These are phyloP conservation scores for Polytrichum commune DNA, from an alignment of 225 moss, liverwort and hornwort genomes.

Conservation along the genomic window DNA sequence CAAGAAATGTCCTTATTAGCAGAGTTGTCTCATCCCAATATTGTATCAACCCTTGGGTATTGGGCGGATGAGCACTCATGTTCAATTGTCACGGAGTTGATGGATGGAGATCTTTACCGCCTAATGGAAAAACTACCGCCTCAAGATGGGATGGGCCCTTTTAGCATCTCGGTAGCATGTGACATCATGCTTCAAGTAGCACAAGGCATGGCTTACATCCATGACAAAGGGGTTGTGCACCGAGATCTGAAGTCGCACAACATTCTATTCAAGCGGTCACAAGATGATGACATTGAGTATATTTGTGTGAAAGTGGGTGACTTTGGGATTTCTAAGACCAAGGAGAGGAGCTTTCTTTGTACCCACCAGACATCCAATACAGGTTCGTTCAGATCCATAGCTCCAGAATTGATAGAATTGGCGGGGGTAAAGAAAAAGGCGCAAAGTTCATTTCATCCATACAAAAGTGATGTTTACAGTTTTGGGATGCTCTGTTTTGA, in stretches of 20 bases:
- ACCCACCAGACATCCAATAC: not conserved
- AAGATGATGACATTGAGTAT: not conserved
- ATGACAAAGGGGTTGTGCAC: not conserved
- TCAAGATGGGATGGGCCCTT: not conserved
- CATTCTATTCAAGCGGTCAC: not conserved
- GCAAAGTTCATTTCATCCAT: not conserved
- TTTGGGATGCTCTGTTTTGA: conserved; percentile 16
- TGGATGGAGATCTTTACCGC: not conserved
- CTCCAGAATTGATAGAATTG: not conserved
- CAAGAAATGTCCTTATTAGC: conserved; percentile 1
- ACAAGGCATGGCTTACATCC: conserved; percentile 6
- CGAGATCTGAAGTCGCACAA: conserved; percentile 14
- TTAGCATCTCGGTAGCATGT: not conserved
- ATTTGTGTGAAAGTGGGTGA: conserved; percentile 8
- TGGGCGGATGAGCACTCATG: not conserved
- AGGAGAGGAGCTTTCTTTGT: not conserved
- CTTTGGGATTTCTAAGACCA: conserved; percentile 5
- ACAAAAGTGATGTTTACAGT: conserved; percentile 14
- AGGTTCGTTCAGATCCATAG: conserved; percentile 5
- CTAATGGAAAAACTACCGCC: too few species aligned
- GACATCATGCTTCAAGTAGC: conserved; percentile 10
- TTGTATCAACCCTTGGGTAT: not conserved
- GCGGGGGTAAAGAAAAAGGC: not conserved
- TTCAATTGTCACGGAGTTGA: not conserved
- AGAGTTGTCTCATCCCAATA: not conserved